A percentile compares a stretch with the other conserved stretches of the same genome.
These are phyloP conservation scores for Taphrina flavorubra DNA, from an alignment of 1,139 yeast species.

Conservation along the genomic window DNA sequence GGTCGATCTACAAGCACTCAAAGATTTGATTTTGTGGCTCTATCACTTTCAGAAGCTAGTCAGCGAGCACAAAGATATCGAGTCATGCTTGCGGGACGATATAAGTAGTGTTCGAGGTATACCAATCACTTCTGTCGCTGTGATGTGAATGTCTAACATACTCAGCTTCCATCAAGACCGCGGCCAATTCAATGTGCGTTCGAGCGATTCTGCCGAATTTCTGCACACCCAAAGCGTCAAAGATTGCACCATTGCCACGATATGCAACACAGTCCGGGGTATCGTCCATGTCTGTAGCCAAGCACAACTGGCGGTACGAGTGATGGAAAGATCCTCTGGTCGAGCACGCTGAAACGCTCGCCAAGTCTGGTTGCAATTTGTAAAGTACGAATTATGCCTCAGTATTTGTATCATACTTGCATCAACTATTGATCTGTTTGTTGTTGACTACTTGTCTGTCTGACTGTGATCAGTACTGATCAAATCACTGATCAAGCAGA, in stretches of 20 bases:
- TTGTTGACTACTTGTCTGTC: not conserved
- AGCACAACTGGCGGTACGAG: constrained; percentile 14
- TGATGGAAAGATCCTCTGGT: not conserved
- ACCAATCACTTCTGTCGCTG: not conserved
- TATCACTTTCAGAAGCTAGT: constrained; percentile 16
- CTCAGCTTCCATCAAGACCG: constrained; percentile 17
- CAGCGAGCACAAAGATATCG: constrained; percentile 5
- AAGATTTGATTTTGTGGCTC: constrained; percentile 14
- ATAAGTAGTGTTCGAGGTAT: constrained; percentile 2
- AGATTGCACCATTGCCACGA: constrained; percentile 2
- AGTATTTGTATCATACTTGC: not conserved
- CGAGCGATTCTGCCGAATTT: constrained; percentile 17
- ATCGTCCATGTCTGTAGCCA: too few relatives aligned
- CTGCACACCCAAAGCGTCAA: constrained; percentile 2
- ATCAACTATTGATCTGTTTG: not conserved
- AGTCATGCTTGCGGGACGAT: not conserved
- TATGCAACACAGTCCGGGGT: not conserved
- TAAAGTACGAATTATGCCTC: constrained; percentile 2
- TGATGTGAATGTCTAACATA: not conserved
- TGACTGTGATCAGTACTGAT: not conserved
- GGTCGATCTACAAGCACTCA: constrained; percentile 12
- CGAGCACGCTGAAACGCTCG: too few relatives aligned
- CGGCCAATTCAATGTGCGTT: constrained; percentile 25
- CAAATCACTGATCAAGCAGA: not conserved
- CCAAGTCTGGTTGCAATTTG: not conserved